Evolutionary conservation across 108 stramenopile genomes (phyloP), one percentile per base, ranked within the genome.

Genomic region (Tribonema minus): DNA sequence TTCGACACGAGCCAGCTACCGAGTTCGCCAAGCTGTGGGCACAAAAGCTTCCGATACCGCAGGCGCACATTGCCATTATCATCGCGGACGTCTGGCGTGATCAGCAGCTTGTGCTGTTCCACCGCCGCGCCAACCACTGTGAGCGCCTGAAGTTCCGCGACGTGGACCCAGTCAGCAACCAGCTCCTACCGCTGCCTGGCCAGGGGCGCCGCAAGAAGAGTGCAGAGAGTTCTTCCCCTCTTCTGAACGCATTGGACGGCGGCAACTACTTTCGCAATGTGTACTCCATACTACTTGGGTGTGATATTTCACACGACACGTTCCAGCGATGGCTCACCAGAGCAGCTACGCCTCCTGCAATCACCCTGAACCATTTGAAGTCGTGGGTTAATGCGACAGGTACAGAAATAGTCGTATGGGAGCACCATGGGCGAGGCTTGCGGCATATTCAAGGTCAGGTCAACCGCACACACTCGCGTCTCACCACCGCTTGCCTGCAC

Each of bases 221-320:
- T 54, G 46, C 46, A 54, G 20, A 9, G 20, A 20, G 46, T 15
- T 9, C 46, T 54, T 20, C 46, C 15, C 46, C 46, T 54, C n/a
- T n/a, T n/a, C 46, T 54, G 46, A 69, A 69, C 29, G 40, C 41
- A 40, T 25, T 69, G 68, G 68, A 69, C 40, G 68, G 41, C 36
- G 68, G 68, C 37, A 69, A 69, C 41, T 69, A 54, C 26, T 46
- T 69, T 26, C 68, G 29, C 27, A 69, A 69, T 25, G 34, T 54
- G 26, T 46, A 54, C 12, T 34, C 68, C 39, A 3, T 69, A 25
- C 30, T 69, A 32, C 68, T 69, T 15, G 68, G 40, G 3, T 32
- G 54, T 27, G 68, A 69, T 35, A 40, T 69, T 23, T 31, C 38
- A 35, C n/a, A 40, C 54, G 68, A 39, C 33, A 40, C 32, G 54